A percentile compares a stretch with the other conserved stretches of the same genome.
Evolutionary conservation across 1,284 basidiomycete genomes (phyloP).

Genomic region (Ceratobasidium sp.): DNA sequence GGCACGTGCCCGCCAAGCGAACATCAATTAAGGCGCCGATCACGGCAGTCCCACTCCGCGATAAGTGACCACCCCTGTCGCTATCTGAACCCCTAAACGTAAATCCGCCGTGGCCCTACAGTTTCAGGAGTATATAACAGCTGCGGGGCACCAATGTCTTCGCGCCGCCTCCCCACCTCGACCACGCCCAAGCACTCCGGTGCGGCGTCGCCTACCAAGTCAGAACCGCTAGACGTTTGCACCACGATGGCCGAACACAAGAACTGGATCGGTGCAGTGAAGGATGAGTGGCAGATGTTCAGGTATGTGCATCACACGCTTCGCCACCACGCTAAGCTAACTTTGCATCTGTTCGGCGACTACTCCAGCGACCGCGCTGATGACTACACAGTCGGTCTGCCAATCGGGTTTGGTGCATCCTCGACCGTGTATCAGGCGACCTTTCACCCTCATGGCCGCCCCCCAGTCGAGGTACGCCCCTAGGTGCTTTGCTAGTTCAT

Average conservation of each 20-base stretch:
- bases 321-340: constrained; percentile 2
- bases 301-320: constrained; percentile 60
- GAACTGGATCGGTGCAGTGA: constrained; percentile 70
- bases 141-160: constrained; percentile 4
- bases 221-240: neutral
- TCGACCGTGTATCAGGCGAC: constrained; percentile 84
- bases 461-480: constrained; percentile 37
- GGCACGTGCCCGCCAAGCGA: constrained; percentile 25
- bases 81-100: neutral
- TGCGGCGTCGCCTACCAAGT: neutral
- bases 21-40: constrained; percentile 1
- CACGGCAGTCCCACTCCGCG: neutral
- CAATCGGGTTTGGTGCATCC: constrained; percentile 88
- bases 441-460: constrained; percentile 61
- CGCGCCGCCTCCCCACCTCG: constrained; percentile 4
- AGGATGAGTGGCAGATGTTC: constrained; percentile 87
- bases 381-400: constrained; percentile 77
- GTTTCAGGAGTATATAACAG: neutral
- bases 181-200: neutral
- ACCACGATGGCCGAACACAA: constrained; percentile 20
- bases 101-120: neutral
- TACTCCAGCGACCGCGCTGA: constrained; percentile 66
- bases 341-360: constrained; percentile 24
- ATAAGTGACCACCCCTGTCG: constrained; percentile 5
- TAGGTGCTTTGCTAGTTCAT: constrained; percentile 36